phyloP scores from a whole-genome alignment of 352 stramenopile species.

The Globisporangium barbulae region DNA sequence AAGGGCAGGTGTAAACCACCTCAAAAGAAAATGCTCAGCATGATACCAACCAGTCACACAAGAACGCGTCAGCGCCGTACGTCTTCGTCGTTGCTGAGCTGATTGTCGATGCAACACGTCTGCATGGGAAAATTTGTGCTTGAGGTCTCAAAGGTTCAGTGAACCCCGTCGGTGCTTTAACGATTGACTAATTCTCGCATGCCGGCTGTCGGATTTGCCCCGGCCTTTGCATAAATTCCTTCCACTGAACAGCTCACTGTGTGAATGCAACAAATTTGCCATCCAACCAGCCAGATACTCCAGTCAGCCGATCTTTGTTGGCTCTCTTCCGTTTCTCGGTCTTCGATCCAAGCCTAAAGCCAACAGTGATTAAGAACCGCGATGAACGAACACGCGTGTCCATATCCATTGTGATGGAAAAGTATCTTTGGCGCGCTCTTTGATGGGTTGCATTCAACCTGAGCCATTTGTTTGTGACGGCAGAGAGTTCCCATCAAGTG shows the following conservation, averaged over 20 bases:
- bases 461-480: not conserved
- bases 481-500: not conserved
- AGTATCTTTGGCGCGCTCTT: not conserved
- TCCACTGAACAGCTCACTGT: not conserved
- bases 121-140: not conserved
- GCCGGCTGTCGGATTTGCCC: not conserved
- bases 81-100: not conserved
- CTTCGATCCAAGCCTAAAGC: not conserved
- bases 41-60: not conserved
- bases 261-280: too few relatives aligned
- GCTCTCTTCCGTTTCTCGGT: slow-evolving; percentile 1
- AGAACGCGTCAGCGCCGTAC: not conserved
- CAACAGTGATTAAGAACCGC: not conserved
- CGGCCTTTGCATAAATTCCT: too few relatives aligned
- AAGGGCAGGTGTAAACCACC: not conserved
- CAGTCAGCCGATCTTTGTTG: not conserved
- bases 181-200: not conserved
- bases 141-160: not conserved
- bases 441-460: not conserved
- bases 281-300: not conserved
- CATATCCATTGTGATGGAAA: not conserved
- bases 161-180: not conserved
- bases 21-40: not conserved
- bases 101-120: not conserved
- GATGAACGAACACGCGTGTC: not conserved